A percentile compares a stretch with the other conserved stretches of the same genome.
Conservation (phyloP, 2,329 filamentous ascomycete species). For the Trichophyton rubrum region DNA sequence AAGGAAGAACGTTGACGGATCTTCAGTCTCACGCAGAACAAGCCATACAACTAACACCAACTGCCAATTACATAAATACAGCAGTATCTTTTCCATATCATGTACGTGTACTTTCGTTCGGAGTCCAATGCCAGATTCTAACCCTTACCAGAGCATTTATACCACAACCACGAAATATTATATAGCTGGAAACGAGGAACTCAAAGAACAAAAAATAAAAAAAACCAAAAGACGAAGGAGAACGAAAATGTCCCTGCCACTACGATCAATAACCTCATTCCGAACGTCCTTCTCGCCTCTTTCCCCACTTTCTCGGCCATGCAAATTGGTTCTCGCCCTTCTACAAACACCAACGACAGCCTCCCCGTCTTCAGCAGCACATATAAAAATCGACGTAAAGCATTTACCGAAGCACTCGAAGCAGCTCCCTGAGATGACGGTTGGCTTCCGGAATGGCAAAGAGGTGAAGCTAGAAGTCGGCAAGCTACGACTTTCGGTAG, state of each 20-base stretch:
- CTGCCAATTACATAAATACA: background rate
- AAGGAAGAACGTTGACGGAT: background rate
- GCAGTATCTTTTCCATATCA: background rate
- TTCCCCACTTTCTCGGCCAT: slow-evolving; percentile 62
- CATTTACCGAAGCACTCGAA: slow-evolving; percentile 59
- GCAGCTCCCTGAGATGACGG: slow-evolving; percentile 53
- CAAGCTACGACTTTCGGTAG: slow-evolving; percentile 66
- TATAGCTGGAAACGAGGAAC: background rate
- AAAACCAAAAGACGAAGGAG: background rate
- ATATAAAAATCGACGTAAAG: slow-evolving; percentile 65
- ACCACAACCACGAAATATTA: background rate
- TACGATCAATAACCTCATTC: slow-evolving; percentile 53
- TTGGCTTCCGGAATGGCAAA: slow-evolving; percentile 96
- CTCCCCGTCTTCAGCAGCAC: slow-evolving; percentile 61
- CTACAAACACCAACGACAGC: slow-evolving; percentile 70
- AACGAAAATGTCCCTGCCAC: slow-evolving; percentile 26
- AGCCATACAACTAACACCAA: background rate
- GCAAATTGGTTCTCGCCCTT: slow-evolving; percentile 73
- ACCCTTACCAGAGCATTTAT: background rate
- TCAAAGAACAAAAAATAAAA: too few relatives aligned
- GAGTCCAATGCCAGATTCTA: background rate
- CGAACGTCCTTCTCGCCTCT: slow-evolving; percentile 88
- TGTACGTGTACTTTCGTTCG: background rate
- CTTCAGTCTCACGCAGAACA: background rate
- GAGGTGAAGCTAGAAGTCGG: slow-evolving; percentile 72